Percentiles rank a stretch among this genome's conserved stretches.
These are phyloP conservation scores for Euphorbia lathyris DNA, from an alignment of 345 rosid species.

Conservation along the genomic window DNA sequence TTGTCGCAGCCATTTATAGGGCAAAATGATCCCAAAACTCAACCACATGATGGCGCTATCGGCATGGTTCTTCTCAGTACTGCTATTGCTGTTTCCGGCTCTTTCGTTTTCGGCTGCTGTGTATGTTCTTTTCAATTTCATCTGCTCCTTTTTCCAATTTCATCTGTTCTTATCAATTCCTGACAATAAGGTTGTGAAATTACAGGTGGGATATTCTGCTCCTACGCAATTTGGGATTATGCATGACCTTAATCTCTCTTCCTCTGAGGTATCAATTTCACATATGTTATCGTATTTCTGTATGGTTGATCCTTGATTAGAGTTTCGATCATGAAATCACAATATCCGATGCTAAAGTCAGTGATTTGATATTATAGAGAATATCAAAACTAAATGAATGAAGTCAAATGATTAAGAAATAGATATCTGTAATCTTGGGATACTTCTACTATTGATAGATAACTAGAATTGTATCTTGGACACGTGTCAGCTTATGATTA, in stretches of 20 bases:
- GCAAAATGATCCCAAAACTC: slow-evolving; percentile 5
- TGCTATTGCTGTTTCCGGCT: slow-evolving; percentile 50
- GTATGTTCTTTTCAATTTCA: slow-evolving; percentile 25
- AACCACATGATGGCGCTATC: slow-evolving; percentile 15
- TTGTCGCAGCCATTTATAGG: slow-evolving; percentile 37
- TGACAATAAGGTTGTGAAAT: background rate
- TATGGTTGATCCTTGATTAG: too few species aligned
- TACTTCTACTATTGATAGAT: too few species aligned
- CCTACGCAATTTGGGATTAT: slow-evolving; percentile 52
- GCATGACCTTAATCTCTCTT: slow-evolving; percentile 43
- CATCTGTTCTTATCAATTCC: too few species aligned
- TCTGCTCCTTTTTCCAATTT: background rate
- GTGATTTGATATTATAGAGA: too few species aligned
- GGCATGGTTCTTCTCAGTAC: slow-evolving; percentile 52
- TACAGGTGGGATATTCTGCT: slow-evolving; percentile 53
- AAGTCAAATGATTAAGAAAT: too few species aligned
- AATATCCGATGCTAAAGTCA: too few species aligned
- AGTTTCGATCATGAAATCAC: too few species aligned
- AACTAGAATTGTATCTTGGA: too few species aligned
- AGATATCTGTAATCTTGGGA: too few species aligned
- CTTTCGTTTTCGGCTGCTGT: slow-evolving; percentile 48
- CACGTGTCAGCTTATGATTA: too few species aligned
- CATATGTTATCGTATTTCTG: too few species aligned
- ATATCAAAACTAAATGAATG: too few species aligned
- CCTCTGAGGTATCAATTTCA: slow-evolving; percentile 34